These are phyloP conservation scores for Dimocarpus longan DNA, from an alignment of 345 rosid genomes.

Conservation along the genomic window DNA sequence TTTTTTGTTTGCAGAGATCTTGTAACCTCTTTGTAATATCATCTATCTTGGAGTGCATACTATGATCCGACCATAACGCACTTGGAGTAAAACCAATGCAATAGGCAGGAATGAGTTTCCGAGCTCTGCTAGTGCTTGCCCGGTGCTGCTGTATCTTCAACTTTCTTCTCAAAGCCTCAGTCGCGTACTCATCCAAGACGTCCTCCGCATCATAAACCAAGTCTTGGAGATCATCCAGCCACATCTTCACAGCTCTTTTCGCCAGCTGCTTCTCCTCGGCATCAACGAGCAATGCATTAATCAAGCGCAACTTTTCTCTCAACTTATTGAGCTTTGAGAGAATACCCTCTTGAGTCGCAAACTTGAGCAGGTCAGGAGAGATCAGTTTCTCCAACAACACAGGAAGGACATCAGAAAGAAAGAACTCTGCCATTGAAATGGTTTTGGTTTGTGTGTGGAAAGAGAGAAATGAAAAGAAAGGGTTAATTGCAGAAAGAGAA, in stretches of 20 bases:
- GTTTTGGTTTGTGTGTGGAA: too few species aligned
- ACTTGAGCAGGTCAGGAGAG: too few species aligned
- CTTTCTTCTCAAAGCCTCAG: background rate
- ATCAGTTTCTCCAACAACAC: too few species aligned
- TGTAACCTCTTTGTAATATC: background rate
- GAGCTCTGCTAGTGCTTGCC: background rate
- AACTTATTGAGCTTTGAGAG: too few species aligned
- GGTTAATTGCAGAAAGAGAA: too few species aligned
- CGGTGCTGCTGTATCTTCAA: background rate
- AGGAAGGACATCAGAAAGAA: too few species aligned
- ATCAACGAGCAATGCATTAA: background rate
- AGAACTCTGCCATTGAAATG: too few species aligned
- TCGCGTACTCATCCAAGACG: background rate
- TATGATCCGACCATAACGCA: background rate
- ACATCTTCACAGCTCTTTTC: background rate
- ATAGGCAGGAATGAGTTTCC: background rate
- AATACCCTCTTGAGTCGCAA: too few species aligned
- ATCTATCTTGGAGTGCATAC: background rate
- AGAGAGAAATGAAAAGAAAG: too few species aligned
- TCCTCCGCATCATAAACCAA: slow-evolving; percentile 2
- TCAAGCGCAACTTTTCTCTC: too few species aligned
- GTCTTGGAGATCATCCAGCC: background rate
- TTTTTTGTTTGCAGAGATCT: background rate
- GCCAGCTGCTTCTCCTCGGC: background rate
- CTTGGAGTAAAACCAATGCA: background rate